Percentiles rank a stretch among this genome's conserved stretches.
Conservation (phyloP, 2,329 filamentous ascomycete genomes). For the Ceratocystis ficicola region DNA sequence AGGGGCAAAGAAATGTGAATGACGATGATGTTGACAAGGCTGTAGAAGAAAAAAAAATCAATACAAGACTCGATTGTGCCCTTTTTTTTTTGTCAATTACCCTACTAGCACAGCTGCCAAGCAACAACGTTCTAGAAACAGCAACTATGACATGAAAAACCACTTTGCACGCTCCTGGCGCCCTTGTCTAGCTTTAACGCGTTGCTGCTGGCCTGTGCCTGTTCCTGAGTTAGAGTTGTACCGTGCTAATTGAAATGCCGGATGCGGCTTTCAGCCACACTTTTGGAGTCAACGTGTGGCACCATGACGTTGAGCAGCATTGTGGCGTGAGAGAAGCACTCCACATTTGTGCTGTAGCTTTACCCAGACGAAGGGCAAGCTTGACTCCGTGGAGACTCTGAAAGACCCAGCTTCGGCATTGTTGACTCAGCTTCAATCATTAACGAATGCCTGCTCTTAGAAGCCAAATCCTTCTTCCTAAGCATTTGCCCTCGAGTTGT, state of each 20-base stretch:
- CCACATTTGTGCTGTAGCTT: not conserved
- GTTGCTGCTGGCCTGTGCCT: not conserved
- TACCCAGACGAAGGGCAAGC: not conserved
- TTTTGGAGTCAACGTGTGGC: not conserved
- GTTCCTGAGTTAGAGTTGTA: not conserved
- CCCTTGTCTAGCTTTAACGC: not conserved
- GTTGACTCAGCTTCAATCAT: too few species aligned
- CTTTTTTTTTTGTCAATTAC: not conserved
- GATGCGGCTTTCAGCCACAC: not conserved
- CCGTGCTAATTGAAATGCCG: not conserved
- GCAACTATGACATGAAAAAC: conserved; percentile 1
- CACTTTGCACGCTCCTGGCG: conserved; percentile 17
- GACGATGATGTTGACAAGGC: not conserved
- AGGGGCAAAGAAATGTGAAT: not conserved
- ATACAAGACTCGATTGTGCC: not conserved
- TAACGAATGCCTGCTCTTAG: too few species aligned
- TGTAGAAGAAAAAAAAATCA: not conserved
- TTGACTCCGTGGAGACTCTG: too few species aligned
- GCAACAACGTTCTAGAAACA: not conserved
- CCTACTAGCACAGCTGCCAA: not conserved
- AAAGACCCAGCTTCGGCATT: too few species aligned
- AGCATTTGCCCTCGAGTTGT: too few species aligned
- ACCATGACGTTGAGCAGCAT: not conserved
- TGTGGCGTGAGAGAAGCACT: conserved; percentile 2
- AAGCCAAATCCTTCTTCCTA: too few species aligned